Evolutionary conservation across 805 yeast genomes (phyloP).

Genomic region (Alloascoidea africana): DNA sequence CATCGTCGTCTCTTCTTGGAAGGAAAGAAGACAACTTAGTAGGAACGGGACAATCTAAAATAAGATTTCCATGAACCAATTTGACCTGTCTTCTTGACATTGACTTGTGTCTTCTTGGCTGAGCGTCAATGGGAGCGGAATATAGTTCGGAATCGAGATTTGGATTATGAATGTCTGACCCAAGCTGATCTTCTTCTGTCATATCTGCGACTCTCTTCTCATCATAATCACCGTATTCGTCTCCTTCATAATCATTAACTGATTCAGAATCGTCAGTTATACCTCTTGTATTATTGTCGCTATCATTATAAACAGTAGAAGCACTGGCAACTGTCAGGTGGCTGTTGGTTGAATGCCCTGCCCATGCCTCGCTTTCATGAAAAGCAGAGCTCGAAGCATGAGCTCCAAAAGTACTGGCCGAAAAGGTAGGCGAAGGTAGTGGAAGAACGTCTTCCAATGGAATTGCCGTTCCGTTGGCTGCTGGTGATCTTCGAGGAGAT

Average conservation of each 20-base stretch:
- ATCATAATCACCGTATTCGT: conserved; percentile 13
- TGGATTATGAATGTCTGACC: conserved; percentile 9
- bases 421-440: background rate
- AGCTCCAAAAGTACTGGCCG: too few species aligned
- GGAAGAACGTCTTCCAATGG: too few species aligned
- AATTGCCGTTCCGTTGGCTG: background rate
- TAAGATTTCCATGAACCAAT: conserved; percentile 68
- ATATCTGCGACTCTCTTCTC: conserved; percentile 11
- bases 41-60: conserved; percentile 90
- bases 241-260: background rate
- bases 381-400: too few species aligned
- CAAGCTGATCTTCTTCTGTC: conserved; percentile 6
- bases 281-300: background rate
- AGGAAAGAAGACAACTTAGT: conserved; percentile 71
- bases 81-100: conserved; percentile 58
- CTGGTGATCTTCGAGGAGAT: background rate
- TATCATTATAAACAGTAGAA: background rate
- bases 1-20: conserved; percentile 81
- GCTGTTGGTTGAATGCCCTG: background rate
- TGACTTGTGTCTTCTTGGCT: conserved; percentile 53
- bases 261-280: background rate
- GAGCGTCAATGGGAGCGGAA: conserved; percentile 7
- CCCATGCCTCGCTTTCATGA: background rate
- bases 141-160: background rate
- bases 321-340: background rate